Percentiles rank a stretch among this genome's conserved stretches.
Conservation (phyloP, 768 basidiomycete species). For the Hypsizygus marmoreus region DNA sequence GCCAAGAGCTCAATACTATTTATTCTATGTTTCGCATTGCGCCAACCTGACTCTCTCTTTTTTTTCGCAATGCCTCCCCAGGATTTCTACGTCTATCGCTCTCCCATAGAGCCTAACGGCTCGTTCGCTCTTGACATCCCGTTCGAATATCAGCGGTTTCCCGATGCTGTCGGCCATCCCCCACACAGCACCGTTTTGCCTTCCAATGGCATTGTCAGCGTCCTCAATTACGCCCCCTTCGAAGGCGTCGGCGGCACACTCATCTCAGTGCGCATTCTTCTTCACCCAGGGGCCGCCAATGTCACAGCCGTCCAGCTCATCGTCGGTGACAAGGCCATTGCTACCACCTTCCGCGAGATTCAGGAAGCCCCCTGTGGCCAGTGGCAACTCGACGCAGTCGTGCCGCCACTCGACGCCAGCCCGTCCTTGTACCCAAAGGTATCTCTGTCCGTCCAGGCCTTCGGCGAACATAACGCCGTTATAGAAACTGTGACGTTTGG, state of each 20-base stretch:
- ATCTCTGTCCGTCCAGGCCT: slow-evolving; percentile 62
- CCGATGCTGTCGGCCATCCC: slow-evolving; percentile 40
- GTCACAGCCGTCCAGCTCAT: slow-evolving; percentile 72
- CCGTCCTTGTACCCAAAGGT: slow-evolving; percentile 44
- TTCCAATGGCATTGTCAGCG: slow-evolving; percentile 64
- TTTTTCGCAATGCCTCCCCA: not conserved
- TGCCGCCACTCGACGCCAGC: slow-evolving; percentile 52
- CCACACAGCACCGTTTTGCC: no score
- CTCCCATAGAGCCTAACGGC: no score
- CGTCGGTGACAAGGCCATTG: slow-evolving; percentile 66
- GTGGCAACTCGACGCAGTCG: slow-evolving; percentile 68
- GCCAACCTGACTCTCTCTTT: not conserved
- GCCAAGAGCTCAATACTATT: slow-evolving; percentile 18
- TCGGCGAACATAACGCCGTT: slow-evolving; percentile 53
- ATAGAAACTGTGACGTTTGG: slow-evolving; percentile 73
- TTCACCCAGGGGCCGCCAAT: slow-evolving; percentile 50
- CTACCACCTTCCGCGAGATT: slow-evolving; percentile 63
- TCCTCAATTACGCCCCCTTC: slow-evolving; percentile 63
- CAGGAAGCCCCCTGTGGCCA: slow-evolving; percentile 43
- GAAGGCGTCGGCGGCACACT: slow-evolving; percentile 65
- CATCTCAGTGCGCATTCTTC: slow-evolving; percentile 65
- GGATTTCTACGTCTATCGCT: slow-evolving; percentile 9
- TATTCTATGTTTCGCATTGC: slow-evolving; percentile 9
- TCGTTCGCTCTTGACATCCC: no score
- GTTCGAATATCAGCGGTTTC: not conserved